Conservation (phyloP, 805 yeast genomes). For the Kregervanrija fluxuum region DNA sequence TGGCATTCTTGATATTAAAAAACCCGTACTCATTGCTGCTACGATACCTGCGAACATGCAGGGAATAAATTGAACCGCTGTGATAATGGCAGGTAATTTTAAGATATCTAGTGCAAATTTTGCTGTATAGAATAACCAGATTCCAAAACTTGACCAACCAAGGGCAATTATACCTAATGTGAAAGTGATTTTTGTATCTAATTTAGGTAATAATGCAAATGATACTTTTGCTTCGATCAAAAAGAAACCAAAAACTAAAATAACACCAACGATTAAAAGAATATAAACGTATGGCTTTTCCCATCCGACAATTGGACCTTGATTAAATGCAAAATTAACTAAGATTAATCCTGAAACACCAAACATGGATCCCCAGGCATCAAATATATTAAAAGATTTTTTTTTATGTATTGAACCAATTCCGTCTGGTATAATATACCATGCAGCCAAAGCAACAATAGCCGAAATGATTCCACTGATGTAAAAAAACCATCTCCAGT, state of each 20-base stretch:
- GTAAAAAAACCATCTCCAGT: conserved; percentile 63
- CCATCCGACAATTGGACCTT: conserved; percentile 74
- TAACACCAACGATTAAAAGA: conserved; percentile 43
- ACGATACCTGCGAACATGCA: conserved; percentile 44
- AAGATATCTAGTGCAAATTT: conserved; percentile 43
- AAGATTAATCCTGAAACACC: conserved; percentile 57
- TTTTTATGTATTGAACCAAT: conserved; percentile 11
- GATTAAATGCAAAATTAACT: conserved; percentile 66
- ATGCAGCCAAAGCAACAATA: conserved; percentile 26
- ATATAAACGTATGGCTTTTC: conserved; percentile 47
- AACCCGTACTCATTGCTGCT: conserved; percentile 49
- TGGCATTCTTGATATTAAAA: conserved; percentile 36
- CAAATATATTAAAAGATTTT: conserved; percentile 27
- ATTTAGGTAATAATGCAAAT: conserved; percentile 30
- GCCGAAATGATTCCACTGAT: conserved; percentile 34
- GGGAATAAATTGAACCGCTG: conserved; percentile 41
- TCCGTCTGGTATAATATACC: conserved; percentile 33
- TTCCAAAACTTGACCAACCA: conserved; percentile 78
- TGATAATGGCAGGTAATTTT: conserved; percentile 37
- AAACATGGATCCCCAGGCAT: conserved; percentile 44
- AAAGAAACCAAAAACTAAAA: conserved; percentile 39
- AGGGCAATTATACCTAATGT: conserved; percentile 44
- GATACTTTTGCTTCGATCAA: conserved; percentile 35
- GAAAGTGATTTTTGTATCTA: conserved; percentile 38
- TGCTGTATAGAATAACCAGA: conserved; percentile 63